Percentiles rank a stretch among this genome's conserved stretches.
phyloP scores from a whole-genome alignment of 139 green algal species.

The Nannochloris sp. region DNA sequence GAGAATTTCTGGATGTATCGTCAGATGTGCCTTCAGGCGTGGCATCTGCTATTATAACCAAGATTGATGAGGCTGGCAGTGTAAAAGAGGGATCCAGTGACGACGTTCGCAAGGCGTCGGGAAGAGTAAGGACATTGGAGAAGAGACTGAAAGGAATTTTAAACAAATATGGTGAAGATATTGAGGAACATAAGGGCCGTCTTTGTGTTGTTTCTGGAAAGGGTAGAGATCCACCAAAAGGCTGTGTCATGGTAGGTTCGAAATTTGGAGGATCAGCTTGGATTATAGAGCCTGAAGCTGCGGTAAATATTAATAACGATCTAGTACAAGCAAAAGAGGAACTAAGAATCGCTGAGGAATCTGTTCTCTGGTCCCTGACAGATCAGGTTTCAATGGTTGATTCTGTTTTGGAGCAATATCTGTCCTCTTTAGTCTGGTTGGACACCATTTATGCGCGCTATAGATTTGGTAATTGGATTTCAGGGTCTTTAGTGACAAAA shows the following conservation, averaged over 20 bases:
- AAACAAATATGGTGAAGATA: constrained; percentile 48
- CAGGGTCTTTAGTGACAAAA: constrained; percentile 35
- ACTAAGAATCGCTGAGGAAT: constrained; percentile 58
- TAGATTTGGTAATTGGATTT: constrained; percentile 61
- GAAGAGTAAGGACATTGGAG: constrained; percentile 32
- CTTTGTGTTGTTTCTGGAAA: constrained; percentile 44
- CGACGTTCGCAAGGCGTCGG: constrained; percentile 34
- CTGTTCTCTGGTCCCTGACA: constrained; percentile 66
- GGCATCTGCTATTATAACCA: constrained; percentile 13
- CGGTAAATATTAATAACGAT: constrained; percentile 73
- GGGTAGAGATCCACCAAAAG: constrained; percentile 8
- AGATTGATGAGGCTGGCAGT: constrained; percentile 31
- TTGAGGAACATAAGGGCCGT: constrained; percentile 47
- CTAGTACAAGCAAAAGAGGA: constrained; percentile 49
- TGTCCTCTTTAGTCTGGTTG: constrained; percentile 43
- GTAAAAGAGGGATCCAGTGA: constrained; percentile 56
- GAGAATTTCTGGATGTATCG: background rate
- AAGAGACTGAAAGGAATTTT: constrained; percentile 46
- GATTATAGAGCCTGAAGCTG: constrained; percentile 61
- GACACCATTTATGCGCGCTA: constrained; percentile 44
- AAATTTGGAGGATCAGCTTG: constrained; percentile 13
- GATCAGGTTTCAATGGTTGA: constrained; percentile 18
- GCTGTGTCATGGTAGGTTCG: constrained; percentile 52
- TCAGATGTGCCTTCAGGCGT: background rate
- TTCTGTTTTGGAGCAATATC: constrained; percentile 14